Conservation (phyloP, 208 protist genomes). For the Crithidia fasciculata region DNA sequence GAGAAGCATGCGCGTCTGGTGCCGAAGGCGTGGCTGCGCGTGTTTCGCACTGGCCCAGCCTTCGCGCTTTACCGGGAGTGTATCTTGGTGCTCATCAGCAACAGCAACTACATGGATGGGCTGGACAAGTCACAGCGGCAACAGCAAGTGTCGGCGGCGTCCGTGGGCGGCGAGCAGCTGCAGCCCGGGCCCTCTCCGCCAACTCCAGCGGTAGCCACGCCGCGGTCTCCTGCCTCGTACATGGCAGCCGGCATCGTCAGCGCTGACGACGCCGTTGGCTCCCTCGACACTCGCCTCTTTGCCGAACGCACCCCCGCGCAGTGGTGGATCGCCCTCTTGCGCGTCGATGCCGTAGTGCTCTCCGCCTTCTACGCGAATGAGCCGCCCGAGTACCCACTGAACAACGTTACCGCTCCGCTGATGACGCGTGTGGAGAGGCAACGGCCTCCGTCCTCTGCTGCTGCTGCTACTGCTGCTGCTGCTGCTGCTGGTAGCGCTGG, state of each 20-base stretch:
- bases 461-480: too few relatives aligned
- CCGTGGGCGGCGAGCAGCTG: too few relatives aligned
- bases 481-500: not conserved
- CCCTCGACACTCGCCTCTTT: constrained; percentile 23
- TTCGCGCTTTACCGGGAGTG: constrained; percentile 59
- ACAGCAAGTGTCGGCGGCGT: too few relatives aligned
- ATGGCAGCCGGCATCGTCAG: not conserved
- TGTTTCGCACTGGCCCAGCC: constrained; percentile 35
- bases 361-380: constrained; percentile 16
- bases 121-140: too few relatives aligned
- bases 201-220: not conserved
- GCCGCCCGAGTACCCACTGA: constrained; percentile 35
- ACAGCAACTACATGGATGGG: not conserved
- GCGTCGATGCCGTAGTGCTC: constrained; percentile 35
- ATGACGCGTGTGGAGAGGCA: constrained; percentile 20
- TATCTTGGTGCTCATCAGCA: constrained; percentile 38
- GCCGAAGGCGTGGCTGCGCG: constrained; percentile 10
- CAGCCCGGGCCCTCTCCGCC: too few relatives aligned
- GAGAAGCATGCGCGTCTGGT: not conserved
- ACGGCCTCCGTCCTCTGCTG: not conserved
- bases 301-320: constrained; percentile 6
- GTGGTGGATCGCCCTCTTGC: constrained; percentile 34
- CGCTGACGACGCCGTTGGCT: constrained; percentile 16
- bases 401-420: constrained; percentile 15
- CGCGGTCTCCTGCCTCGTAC: not conserved